Conservation (phyloP, 2,329 filamentous ascomycete species). For the Ambrosiella xylebori region DNA sequence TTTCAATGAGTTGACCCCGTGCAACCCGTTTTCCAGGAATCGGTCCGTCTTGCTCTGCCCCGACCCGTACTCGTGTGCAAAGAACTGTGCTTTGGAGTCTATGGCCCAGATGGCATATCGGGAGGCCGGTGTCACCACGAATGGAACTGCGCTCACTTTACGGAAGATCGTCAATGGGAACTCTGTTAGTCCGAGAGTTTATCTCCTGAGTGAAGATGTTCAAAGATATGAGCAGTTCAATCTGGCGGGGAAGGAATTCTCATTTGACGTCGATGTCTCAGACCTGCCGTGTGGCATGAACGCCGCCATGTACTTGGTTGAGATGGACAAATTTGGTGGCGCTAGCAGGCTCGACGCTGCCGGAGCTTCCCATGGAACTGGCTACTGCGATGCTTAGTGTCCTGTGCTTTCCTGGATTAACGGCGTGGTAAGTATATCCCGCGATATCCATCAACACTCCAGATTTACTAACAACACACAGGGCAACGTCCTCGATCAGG, state of each 20-base stretch:
- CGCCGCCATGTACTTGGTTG: conserved; percentile 42
- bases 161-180: conserved; percentile 33
- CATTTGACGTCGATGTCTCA: conserved; percentile 49
- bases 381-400: conserved; percentile 34
- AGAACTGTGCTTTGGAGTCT: conserved; percentile 25
- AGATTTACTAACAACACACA: conserved; percentile 27
- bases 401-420: conserved; percentile 15
- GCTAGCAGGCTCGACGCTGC: conserved; percentile 28
- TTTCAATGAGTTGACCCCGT: background rate
- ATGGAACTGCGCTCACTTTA: conserved; percentile 29
- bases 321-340: conserved; percentile 36
- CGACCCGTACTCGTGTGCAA: conserved; percentile 21
- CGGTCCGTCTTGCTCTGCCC: background rate
- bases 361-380: conserved; percentile 37
- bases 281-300: conserved; percentile 47
- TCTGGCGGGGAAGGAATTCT: conserved; percentile 43
- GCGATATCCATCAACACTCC: no score
- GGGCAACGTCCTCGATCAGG: conserved; percentile 29
- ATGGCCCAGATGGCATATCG: conserved; percentile 28
- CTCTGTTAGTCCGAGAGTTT: conserved; percentile 29
- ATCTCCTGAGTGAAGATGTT: conserved; percentile 34
- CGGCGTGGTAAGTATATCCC: conserved; percentile 15
- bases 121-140: conserved; percentile 30
- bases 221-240: conserved; percentile 42
- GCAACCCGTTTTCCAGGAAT: background rate